These are phyloP conservation scores for Nitzschia sp. DNA, from an alignment of 108 stramenopile genomes.

Conservation along the genomic window DNA sequence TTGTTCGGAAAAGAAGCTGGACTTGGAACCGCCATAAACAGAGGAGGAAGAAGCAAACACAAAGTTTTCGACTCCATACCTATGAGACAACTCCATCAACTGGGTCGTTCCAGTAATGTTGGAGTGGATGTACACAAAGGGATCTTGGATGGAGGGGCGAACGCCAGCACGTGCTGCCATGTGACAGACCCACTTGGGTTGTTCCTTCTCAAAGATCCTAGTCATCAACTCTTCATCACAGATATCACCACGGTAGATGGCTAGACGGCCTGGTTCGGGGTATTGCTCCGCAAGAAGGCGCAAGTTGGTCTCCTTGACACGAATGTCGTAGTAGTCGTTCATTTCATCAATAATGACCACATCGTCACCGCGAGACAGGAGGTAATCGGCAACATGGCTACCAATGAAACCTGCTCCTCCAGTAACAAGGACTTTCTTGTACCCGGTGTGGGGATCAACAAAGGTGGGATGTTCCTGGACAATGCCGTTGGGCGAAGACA, in stretches of 20 bases:
- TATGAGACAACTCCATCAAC: constrained; percentile 86
- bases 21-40: constrained; percentile 95
- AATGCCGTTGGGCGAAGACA: too few species aligned
- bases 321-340: constrained; percentile 97
- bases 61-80: constrained; percentile 89
- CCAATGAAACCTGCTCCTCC: constrained; percentile 98
- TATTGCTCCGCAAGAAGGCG: constrained; percentile 49
- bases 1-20: constrained; percentile 87
- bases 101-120: constrained; percentile 96
- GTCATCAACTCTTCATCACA: constrained; percentile 88
- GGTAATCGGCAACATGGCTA: constrained; percentile 72
- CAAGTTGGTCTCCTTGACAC: constrained; percentile 88
- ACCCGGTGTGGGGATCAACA: constrained; percentile 66
- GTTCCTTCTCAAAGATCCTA: constrained; percentile 72
- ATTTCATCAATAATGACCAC: constrained; percentile 98
- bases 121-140: constrained; percentile 94
- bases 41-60: constrained; percentile 93
- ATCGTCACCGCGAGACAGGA: constrained; percentile 89
- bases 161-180: constrained; percentile 96
- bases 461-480: constrained; percentile 22
- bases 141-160: constrained; percentile 93
- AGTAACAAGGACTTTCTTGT: constrained; percentile 94
- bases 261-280: constrained; percentile 38
- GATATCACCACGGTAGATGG: constrained; percentile 89
- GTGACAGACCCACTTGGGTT: constrained; percentile 90